Percentiles rank a stretch among this genome's conserved stretches.
Evolutionary conservation across 2,329 filamentous ascomycete genomes (phyloP).

Genomic region (Fusarium sp.): DNA sequence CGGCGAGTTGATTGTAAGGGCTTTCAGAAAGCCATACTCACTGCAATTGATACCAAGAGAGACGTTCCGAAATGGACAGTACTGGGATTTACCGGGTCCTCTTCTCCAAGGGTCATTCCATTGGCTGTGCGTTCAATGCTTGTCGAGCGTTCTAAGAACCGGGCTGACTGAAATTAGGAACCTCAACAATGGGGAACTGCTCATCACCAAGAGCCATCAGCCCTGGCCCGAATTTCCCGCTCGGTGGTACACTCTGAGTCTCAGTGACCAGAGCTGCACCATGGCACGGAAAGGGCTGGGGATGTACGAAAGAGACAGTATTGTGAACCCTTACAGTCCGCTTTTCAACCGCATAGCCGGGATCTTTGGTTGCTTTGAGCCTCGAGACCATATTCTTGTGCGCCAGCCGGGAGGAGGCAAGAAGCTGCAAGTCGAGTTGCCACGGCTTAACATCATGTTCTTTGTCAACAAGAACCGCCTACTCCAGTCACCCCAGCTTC

Average conservation of each 20-base stretch:
- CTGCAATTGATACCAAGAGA: constrained; percentile 39
- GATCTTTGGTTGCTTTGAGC: constrained; percentile 38
- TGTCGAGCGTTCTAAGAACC: too few species aligned
- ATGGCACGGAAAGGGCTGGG: not conserved
- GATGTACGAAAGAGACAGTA: constrained; percentile 4
- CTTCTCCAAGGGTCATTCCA: constrained; percentile 66
- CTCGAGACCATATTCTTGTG: constrained; percentile 30
- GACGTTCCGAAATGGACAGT: constrained; percentile 17
- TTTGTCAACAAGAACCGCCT: constrained; percentile 56
- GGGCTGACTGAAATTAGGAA: constrained; percentile 18
- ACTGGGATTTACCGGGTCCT: constrained; percentile 61
- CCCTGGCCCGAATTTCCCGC: constrained; percentile 32
- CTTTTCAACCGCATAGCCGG: constrained; percentile 33
- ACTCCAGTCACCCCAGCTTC: constrained; percentile 63
- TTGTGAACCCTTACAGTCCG: constrained; percentile 40
- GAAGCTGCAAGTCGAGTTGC: constrained; percentile 60
- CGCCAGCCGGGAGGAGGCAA: constrained; percentile 30
- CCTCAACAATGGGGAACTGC: constrained; percentile 28
- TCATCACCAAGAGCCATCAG: constrained; percentile 31
- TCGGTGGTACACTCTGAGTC: constrained; percentile 23
- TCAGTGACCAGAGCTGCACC: constrained; percentile 25
- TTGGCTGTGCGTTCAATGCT: constrained; percentile 61
- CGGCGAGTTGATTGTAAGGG: constrained; percentile 45
- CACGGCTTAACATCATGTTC: constrained; percentile 65
- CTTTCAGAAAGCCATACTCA: constrained; percentile 28